Evolutionary conservation across 2,329 filamentous ascomycete species (phyloP), one percentile per base, ranked within the genome.

Genomic region (Calonectria hongkongensis): DNA sequence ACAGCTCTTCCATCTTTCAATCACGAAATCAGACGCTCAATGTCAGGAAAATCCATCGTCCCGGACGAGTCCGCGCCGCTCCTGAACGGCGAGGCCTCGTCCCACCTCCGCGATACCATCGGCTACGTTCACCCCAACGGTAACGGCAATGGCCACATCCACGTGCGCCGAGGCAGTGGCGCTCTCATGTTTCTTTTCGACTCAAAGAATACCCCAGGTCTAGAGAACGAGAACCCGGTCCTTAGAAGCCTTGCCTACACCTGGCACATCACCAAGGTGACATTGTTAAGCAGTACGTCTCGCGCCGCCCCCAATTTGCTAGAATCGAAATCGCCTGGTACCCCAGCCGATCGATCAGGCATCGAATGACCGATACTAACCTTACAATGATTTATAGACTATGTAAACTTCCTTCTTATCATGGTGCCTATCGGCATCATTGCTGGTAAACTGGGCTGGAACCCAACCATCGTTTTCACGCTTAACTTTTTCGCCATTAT

Each of bases 401-500:
- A 90, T 82, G 87, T 92, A 82, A 96, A 96, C 82, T 89, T 93
- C 75, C 88, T 93, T 67, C 92, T 97, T 75, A 87, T 95, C 73
- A 92, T 93, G 80, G 94, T 95, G 10, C 94, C 94, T 12, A 83
- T 94, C 50, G 94, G 94, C 73, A 94, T 96, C 74, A 80, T 92
- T 66, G 91, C 93, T 72, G 94, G 93, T 72, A 84, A 86, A 16
- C 79, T 90, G 72, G 85, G 87, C 58, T 94, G 93, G 92, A 87
- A 88, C 79, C 89, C 94, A 1, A 90, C 92, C 13, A 89, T 90
- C 68, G 89, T 95, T 75, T 96, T 96, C 83, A 87, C 91, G 62
- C 89, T 95, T 82, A 96, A 96, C 86, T 95, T 95, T 86, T 89
- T 95, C 77, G 94, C 94, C 78, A 95, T 95, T 76, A 92, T 95